Percentiles rank a stretch among this genome's conserved stretches.
Evolutionary conservation across 768 basidiomycete species (phyloP).

Genomic region (Collybia sordida): DNA sequence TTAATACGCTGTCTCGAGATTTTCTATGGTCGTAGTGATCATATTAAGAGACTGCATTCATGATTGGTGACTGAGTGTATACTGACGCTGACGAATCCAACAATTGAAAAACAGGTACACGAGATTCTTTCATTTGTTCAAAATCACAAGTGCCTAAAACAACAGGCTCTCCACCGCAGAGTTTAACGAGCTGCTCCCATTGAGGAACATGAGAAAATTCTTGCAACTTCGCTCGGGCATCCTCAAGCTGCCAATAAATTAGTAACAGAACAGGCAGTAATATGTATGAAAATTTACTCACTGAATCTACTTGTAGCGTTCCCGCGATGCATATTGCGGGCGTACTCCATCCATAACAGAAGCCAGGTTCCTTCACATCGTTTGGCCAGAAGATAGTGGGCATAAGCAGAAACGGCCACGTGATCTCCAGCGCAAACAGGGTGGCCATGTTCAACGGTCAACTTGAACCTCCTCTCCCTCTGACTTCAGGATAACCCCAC

Average conservation of each 20-base stretch:
- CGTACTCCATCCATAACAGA: slow-evolving; percentile 59
- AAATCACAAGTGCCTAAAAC: slow-evolving; percentile 33
- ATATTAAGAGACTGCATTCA: neutral
- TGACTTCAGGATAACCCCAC: neutral
- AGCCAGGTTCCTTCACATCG: slow-evolving; percentile 44
- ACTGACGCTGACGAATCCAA: slow-evolving; percentile 9
- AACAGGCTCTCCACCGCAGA: slow-evolving; percentile 31
- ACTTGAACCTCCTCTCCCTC: slow-evolving; percentile 2
- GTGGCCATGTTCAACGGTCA: neutral
- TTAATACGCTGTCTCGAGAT: slow-evolving; percentile 26
- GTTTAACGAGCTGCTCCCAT: slow-evolving; percentile 24
- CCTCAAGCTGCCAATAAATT: slow-evolving; percentile 9
- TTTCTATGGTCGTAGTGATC: too few species aligned
- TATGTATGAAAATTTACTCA: slow-evolving; percentile 16
- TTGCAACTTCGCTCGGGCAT: slow-evolving; percentile 16
- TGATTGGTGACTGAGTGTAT: slow-evolving; percentile 4
- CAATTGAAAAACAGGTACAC: neutral
- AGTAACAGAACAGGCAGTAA: neutral
- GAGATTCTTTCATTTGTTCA: slow-evolving; percentile 1
- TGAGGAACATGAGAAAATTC: slow-evolving; percentile 16
- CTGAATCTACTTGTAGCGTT: slow-evolving; percentile 34
- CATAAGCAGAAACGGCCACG: slow-evolving; percentile 27
- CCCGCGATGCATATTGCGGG: slow-evolving; percentile 55
- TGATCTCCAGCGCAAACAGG: slow-evolving; percentile 13
- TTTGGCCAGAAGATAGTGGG: slow-evolving; percentile 58